Evolutionary conservation across 176 grass and related monocot species (phyloP).

Genomic region (Chloris gayana): DNA sequence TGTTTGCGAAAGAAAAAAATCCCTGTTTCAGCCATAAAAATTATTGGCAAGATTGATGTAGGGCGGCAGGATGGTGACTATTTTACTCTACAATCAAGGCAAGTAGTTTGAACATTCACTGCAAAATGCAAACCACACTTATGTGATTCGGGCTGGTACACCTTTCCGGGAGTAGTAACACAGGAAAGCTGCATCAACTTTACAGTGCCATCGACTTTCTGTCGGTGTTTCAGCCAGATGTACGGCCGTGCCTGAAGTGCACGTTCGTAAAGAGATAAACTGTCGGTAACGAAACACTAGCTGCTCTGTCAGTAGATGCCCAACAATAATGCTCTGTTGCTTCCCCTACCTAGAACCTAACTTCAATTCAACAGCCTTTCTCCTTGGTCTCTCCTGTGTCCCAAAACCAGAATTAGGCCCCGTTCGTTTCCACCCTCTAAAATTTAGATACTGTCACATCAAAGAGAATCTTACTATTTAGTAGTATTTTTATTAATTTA

Average conservation of each 20-base stretch:
- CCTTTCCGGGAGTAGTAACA: too few species aligned
- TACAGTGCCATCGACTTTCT: neutral
- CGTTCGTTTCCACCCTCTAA: too few species aligned
- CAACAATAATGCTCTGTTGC: neutral
- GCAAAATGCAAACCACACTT: neutral
- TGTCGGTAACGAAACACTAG: neutral
- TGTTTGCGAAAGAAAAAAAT: too few species aligned
- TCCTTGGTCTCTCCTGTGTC: neutral
- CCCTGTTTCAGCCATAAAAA: neutral
- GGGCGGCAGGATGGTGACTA: neutral
- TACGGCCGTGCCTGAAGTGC: neutral
- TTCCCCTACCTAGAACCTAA: neutral
- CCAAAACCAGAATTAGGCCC: neutral
- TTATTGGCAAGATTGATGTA: neutral
- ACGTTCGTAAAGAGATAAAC: neutral
- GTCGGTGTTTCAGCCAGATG: neutral
- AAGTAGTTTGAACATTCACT: too few species aligned
- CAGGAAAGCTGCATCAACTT: neutral
- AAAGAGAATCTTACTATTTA: too few species aligned
- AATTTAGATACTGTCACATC: too few species aligned
- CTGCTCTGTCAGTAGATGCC: neutral
- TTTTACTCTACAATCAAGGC: neutral
- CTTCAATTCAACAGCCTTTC: neutral
- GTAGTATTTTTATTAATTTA: too few species aligned
- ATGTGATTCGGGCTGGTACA: neutral